Conservation (phyloP, 2,329 filamentous ascomycete species). For the Paramyrothecium roridum region DNA sequence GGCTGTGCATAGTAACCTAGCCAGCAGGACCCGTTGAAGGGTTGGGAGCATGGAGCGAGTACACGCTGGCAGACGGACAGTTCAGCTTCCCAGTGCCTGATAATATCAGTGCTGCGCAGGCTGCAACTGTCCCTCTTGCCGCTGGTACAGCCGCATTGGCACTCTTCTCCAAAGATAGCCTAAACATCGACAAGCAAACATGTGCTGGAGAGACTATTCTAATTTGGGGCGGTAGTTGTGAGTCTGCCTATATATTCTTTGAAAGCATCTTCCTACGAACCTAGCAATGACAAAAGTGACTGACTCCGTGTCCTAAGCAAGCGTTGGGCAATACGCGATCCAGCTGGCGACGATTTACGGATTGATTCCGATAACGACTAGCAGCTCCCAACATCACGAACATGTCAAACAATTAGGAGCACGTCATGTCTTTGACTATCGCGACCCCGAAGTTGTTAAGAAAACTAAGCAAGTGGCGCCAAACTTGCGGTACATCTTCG, state of each 20-base stretch:
- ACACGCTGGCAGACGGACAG: constrained; percentile 33
- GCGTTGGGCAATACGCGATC: constrained; percentile 27
- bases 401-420: constrained; percentile 28
- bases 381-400: constrained; percentile 26
- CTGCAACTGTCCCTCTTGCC: constrained; percentile 32
- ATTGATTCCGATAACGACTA: constrained; percentile 31
- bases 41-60: constrained; percentile 32
- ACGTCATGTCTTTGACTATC: constrained; percentile 35
- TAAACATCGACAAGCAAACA: constrained; percentile 20
- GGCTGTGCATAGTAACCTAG: constrained; percentile 1
- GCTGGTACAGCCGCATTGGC: constrained; percentile 33
- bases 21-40: constrained; percentile 15
- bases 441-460: constrained; percentile 27
- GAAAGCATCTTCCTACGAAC: too few relatives aligned
- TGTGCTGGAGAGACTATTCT: constrained; percentile 18
- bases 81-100: constrained; percentile 34
- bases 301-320: constrained; percentile 16
- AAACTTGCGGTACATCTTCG: constrained; percentile 32
- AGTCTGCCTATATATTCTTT: constrained; percentile 4
- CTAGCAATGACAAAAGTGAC: too few relatives aligned
- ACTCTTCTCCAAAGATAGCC: constrained; percentile 29
- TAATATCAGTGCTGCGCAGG: constrained; percentile 18
- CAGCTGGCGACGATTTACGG: constrained; percentile 24
- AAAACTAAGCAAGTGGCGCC: constrained; percentile 28
- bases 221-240: constrained; percentile 39